Evolutionary conservation across 768 basidiomycete genomes (phyloP).

Genomic region (Leccinum olivaceopallidum): DNA sequence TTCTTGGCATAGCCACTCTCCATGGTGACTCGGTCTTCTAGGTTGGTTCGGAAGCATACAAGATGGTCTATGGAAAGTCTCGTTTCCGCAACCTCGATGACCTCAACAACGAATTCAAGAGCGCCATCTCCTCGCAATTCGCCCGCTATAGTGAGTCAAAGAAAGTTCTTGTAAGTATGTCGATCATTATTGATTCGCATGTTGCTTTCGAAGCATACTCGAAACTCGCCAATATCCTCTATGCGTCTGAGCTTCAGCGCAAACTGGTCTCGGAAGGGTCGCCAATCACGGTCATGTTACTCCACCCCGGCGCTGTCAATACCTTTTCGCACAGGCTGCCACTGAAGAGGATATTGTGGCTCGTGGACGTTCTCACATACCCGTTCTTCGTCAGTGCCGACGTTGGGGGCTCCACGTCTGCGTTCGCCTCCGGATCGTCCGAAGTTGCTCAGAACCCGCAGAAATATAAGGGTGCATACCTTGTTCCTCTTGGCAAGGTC

Average conservation of each 20-base stretch:
- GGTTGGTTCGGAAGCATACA: conserved; percentile 36
- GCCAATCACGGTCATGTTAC: conserved; percentile 11
- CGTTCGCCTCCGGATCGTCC: conserved; percentile 32
- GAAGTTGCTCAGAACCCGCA: conserved; percentile 20
- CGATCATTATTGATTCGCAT: background rate
- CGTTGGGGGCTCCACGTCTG: conserved; percentile 29
- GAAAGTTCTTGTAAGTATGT: too few relatives aligned
- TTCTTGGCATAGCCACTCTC: background rate
- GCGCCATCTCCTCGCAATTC: conserved; percentile 8
- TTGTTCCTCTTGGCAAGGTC: conserved; percentile 29
- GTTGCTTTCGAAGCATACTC: conserved; percentile 38
- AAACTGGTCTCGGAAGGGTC: conserved; percentile 31
- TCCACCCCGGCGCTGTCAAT: conserved; percentile 33
- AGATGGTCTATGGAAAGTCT: conserved; percentile 15
- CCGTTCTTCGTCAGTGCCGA: conserved; percentile 12
- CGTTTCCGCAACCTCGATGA: conserved; percentile 22
- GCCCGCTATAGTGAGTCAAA: background rate
- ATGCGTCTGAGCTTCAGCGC: conserved; percentile 49
- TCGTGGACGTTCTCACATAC: conserved; percentile 16
- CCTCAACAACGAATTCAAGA: conserved; percentile 35
- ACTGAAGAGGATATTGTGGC: conserved; percentile 16
- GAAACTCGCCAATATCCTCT: conserved; percentile 56
- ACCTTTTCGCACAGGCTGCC: conserved; percentile 30
- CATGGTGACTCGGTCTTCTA: conserved; percentile 8
- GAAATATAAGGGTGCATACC: conserved; percentile 35